Base-by-base conservation (phyloP, 1,139 yeast genomes). In the Sugiyamaella pinicola region DNA sequence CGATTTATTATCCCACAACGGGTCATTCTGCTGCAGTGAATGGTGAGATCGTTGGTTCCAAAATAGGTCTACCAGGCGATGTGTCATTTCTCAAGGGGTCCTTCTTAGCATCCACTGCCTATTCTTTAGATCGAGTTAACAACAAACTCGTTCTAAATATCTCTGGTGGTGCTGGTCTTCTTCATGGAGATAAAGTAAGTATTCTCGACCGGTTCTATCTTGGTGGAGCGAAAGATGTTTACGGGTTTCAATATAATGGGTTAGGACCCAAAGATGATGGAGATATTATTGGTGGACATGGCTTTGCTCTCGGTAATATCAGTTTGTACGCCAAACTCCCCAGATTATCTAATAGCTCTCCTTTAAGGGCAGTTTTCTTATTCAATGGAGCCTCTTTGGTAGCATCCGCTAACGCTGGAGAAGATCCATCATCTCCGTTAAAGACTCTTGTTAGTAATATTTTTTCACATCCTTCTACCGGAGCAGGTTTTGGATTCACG, bases 211-310 rank as follows among this genome's bases (percentile, higher is more conserved):
- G 79, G 44, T 76, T 83, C 56, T 82, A 80, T 61, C 73, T 86
- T n/a, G 87, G 95, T 61, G 96, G 96, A 0, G 87, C 96, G 1
- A 86, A 87, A 60, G 95, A 87, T 61, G 82, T 89, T 1, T 76
- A 96, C 47, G 87, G 93, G 0, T 88, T 87, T 66, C 74, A 77
- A 35, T 71, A 84, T 62, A 86, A 88, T 68, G 95, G 96, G 0
- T 68, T 91, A 33, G 99, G 99, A 0, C 97, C 98, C 1, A 84
- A 86, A 63, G 85, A 81, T 50, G 79, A 74, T 8, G 59, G 61
- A 4, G 76, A 74, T 50, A 66, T 73, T 5, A 67, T 89, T 17
- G 99, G 99, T 2, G 99, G 98, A 3, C 90, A 90, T 64, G 74
- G 83, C 1, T 64, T 82, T 31, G 82, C 85, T 17, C 83, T 85